Evolutionary conservation across 163 green algal genomes (phyloP).

Genomic region (Chlorella variabilis): DNA sequence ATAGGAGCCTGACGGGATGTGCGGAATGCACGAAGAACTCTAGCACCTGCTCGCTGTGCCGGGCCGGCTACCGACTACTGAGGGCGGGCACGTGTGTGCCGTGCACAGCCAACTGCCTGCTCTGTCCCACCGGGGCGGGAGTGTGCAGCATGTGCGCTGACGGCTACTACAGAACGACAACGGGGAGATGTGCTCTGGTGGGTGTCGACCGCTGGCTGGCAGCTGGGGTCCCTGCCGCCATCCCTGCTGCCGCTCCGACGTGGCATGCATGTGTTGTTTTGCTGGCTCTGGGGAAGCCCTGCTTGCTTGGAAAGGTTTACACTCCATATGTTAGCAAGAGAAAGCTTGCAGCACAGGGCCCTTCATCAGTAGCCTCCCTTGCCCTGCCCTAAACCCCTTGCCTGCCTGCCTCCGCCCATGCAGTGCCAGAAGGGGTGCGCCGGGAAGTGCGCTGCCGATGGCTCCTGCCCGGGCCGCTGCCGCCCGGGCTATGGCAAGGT

Average conservation of each 20-base stretch:
- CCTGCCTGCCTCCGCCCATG: background rate
- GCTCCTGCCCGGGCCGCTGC: background rate
- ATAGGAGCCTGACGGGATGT: background rate
- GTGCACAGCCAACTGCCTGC: background rate
- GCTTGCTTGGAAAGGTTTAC: no score
- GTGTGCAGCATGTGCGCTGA: background rate
- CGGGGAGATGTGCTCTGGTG: background rate
- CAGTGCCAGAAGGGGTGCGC: constrained; percentile 1
- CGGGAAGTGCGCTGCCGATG: background rate
- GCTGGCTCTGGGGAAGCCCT: no score
- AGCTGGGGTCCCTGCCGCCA: no score
- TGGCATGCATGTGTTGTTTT: no score
- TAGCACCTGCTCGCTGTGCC: background rate
- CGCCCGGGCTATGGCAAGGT: background rate
- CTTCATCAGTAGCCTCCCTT: no score
- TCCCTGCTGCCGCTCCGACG: no score
- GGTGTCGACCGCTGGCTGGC: no score
- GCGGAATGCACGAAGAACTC: background rate
- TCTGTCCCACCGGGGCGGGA: background rate
- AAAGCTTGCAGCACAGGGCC: no score
- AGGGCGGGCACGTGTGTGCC: background rate
- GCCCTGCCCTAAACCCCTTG: no score
- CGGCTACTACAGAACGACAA: background rate
- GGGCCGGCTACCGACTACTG: background rate
- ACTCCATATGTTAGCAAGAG: no score